Conservation (phyloP, 2,329 filamentous ascomycete species). For the Cytospora mali region DNA sequence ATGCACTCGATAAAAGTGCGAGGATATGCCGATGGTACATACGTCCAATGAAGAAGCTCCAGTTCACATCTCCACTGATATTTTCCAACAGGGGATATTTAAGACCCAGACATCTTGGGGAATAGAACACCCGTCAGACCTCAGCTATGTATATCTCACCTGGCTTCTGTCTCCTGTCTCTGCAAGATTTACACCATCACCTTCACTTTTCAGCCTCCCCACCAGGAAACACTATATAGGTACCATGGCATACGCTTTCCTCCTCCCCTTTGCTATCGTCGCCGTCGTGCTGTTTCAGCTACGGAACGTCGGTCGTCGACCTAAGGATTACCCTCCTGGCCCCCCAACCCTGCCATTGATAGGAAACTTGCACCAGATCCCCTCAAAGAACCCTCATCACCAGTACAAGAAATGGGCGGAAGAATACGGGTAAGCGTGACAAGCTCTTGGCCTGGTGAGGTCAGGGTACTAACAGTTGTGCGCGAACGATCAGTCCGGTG, state of each 20-base stretch:
- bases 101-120: too few relatives aligned
- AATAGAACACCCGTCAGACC: too few relatives aligned
- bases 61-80: too few relatives aligned
- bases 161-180: background rate
- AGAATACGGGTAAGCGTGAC: constrained; percentile 42
- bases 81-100: too few relatives aligned
- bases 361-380: constrained; percentile 56
- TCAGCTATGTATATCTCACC: too few relatives aligned
- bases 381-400: constrained; percentile 43
- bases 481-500: constrained; percentile 42
- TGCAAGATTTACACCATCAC: background rate
- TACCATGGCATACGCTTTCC: background rate
- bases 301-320: constrained; percentile 33
- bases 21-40: too few relatives aligned
- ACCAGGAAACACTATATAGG: background rate
- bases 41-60: too few relatives aligned
- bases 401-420: constrained; percentile 56
- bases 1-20: too few relatives aligned
- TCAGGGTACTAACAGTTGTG: constrained; percentile 26
- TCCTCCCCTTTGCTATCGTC: background rate
- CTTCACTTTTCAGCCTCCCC: background rate
- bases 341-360: constrained; percentile 54
- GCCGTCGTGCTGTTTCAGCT: constrained; percentile 20
- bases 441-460: too few relatives aligned
- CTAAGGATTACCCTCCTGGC: constrained; percentile 48